These are phyloP conservation scores for Chimonanthus salicifolius DNA, from an alignment of 164 flowering plant species.

Conservation along the genomic window DNA sequence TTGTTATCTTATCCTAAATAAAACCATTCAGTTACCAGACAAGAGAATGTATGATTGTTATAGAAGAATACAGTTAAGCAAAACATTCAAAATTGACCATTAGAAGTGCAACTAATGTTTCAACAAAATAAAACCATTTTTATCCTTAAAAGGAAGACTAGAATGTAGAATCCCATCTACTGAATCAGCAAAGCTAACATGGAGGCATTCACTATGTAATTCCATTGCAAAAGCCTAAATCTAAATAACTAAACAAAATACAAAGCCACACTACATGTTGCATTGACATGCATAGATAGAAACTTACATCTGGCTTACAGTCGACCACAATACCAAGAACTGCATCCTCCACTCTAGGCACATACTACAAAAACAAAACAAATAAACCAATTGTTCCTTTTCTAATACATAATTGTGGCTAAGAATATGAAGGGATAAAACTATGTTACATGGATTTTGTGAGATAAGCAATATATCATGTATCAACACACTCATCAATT, in stretches of 20 bases:
- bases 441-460: too few species aligned
- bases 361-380: conserved; percentile 56
- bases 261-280: neutral
- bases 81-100: neutral
- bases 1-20: too few species aligned
- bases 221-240: neutral
- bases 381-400: neutral
- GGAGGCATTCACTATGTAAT: neutral
- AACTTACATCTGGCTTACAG: conserved; percentile 82
- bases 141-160: neutral
- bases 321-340: conserved; percentile 93
- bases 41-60: too few species aligned
- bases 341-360: conserved; percentile 71
- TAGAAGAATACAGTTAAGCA: too few species aligned
- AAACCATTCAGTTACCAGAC: too few species aligned
- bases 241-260: neutral
- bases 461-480: too few species aligned
- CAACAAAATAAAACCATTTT: neutral
- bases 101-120: neutral
- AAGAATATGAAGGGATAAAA: too few species aligned
- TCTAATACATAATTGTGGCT: too few species aligned
- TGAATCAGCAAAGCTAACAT: neutral
- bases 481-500: too few species aligned
- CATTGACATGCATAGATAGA: neutral
- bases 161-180: neutral